Percentiles rank a stretch among this genome's conserved stretches.
Conservation (phyloP, 108 stramenopile genomes). For the Pseudonitzschia pungens region DNA sequence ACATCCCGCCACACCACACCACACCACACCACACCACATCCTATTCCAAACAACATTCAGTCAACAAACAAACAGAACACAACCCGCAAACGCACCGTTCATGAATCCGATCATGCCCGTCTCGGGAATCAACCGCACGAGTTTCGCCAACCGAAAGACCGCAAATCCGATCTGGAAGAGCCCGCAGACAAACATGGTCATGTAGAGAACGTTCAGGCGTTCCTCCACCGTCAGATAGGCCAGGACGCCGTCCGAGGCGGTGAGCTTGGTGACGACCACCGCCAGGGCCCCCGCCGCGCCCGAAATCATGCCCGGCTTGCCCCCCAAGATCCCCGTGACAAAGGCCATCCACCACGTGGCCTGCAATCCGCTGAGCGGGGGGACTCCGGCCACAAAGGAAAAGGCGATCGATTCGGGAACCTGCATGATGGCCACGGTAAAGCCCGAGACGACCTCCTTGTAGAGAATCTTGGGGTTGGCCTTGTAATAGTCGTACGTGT, state of each 20-base stretch:
- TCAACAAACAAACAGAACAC: no score
- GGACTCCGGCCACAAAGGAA: constrained; percentile 61
- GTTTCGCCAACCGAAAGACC: constrained; percentile 42
- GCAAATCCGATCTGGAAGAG: constrained; percentile 50
- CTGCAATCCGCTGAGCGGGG: constrained; percentile 53
- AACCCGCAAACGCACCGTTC: neutral
- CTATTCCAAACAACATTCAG: no score
- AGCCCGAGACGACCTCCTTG: constrained; percentile 46
- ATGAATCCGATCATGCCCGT: constrained; percentile 38
- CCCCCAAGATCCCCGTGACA: constrained; percentile 54
- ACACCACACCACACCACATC: no score
- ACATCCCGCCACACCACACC: no score
- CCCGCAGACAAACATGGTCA: constrained; percentile 57
- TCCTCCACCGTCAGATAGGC: constrained; percentile 33
- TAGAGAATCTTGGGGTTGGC: constrained; percentile 37
- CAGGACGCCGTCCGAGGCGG: constrained; percentile 48
- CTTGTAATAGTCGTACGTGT: constrained; percentile 30
- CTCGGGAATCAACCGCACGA: constrained; percentile 61
- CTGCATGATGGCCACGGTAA: constrained; percentile 66
- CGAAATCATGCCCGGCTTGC: constrained; percentile 65
- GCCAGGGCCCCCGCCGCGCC: constrained; percentile 66
- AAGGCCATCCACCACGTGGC: constrained; percentile 60
- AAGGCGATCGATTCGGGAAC: constrained; percentile 67
- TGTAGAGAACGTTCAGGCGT: constrained; percentile 50
- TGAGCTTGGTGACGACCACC: constrained; percentile 54